Evolutionary conservation across 345 rosid species (phyloP), one percentile per base, ranked within the genome.

Genomic region (Aquilaria yunnanensis): DNA sequence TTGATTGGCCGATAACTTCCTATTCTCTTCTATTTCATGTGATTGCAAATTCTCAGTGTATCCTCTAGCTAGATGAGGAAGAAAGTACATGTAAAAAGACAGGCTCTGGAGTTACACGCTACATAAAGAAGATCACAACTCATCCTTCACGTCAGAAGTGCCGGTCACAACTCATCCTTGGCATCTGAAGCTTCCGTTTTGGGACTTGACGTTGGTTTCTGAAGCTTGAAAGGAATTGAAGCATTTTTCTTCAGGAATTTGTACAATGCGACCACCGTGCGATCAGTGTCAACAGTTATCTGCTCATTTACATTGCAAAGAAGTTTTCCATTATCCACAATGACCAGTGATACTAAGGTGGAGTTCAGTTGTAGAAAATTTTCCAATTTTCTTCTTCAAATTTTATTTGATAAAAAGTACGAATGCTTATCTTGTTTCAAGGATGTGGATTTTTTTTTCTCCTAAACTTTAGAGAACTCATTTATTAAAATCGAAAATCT

Each of bases 161-260:
- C 68, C 54, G 49, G 74, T 76, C 56, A 73, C 72, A 0, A 46
- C 66, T 31, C 3, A 49, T 61, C 81, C 68, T 73, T 75, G 13
- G 67, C 47, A 1, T 77, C 86, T 4, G 75, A 65, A 51, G 72
- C 33, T 62, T 82, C 85, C 0, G 77, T 33, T 71, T 81, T 77
- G 56, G 85, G 72, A 50, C 94, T 48, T 31, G 89, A 57, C 14
- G 72, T 76, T 37, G 96, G 92, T 51, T 94, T 91, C 79, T 87
- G 88, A 65, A 94, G 85, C 78, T 91, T 94, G 81, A 94, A 94
- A 14, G 99, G 97, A 60, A 88, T 85, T 0, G 96, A 82, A 1
- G 97, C 97, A 10, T 91, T 81, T 59, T 90, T 88, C 87, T 90
- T 89, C 32, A 91, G 66, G 71, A 95, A 95, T 73, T 95, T 95